Percentiles rank a stretch among this genome's conserved stretches.
Evolutionary conservation across 2,329 filamentous ascomycete genomes (phyloP).

Genomic region (Xenoacremonium recifei): DNA sequence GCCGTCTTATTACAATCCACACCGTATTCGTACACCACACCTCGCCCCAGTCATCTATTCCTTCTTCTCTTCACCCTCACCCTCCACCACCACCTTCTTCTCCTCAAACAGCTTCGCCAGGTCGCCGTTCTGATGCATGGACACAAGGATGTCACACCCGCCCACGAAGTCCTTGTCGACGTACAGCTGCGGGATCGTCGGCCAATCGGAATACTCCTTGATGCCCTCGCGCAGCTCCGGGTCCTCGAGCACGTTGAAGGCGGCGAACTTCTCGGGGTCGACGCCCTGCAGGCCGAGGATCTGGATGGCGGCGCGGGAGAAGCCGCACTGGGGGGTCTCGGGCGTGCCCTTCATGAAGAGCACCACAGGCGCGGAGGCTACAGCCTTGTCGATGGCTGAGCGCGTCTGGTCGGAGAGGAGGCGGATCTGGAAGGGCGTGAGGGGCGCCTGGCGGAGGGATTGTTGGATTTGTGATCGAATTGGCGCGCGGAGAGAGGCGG

Average conservation of each 20-base stretch:
- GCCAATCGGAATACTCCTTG: constrained; percentile 99
- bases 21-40: constrained; percentile 25
- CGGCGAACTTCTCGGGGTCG: constrained; percentile 93
- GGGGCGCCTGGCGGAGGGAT: constrained; percentile 23
- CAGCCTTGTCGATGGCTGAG: constrained; percentile 85
- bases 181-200: constrained; percentile 96
- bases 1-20: constrained; percentile 24
- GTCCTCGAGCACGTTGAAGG: constrained; percentile 96
- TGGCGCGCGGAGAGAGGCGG: constrained; percentile 25
- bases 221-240: constrained; percentile 84
- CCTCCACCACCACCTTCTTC: constrained; percentile 76
- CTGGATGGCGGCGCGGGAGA: constrained; percentile 92
- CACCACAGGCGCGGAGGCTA: constrained; percentile 85
- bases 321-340: constrained; percentile 93
- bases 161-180: constrained; percentile 94
- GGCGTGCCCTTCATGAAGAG: constrained; percentile 99
- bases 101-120: constrained; percentile 89
- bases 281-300: constrained; percentile 93
- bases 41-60: constrained; percentile 18
- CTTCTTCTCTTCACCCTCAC: constrained; percentile 40
- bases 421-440: constrained; percentile 50
- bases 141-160: constrained; percentile 94
- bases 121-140: constrained; percentile 96
- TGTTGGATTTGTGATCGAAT: too few species aligned
- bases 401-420: constrained; percentile 78